These are phyloP conservation scores for Psilocybe cyanescens DNA, from an alignment of 768 basidiomycete genomes.

Conservation along the genomic window DNA sequence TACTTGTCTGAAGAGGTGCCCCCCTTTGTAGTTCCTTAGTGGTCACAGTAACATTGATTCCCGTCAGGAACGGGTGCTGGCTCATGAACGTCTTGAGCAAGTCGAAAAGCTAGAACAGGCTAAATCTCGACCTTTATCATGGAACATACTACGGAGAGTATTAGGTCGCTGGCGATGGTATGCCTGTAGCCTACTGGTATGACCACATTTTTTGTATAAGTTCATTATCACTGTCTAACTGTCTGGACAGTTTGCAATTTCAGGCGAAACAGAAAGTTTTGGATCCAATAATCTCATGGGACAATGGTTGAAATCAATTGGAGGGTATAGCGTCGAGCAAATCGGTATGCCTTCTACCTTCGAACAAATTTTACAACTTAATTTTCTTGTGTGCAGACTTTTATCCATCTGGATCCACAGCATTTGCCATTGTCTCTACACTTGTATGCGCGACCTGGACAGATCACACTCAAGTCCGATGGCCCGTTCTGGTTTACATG, in stretches of 20 bases:
- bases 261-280: slow-evolving; percentile 70
- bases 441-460: slow-evolving; percentile 68
- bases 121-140: slow-evolving; percentile 46
- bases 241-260: slow-evolving; percentile 58
- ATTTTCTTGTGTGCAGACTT: slow-evolving; percentile 20
- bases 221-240: not conserved
- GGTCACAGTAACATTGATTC: not conserved
- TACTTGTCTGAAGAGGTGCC: slow-evolving; percentile 62
- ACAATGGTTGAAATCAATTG: slow-evolving; percentile 67
- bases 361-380: not conserved
- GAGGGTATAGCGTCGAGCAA: slow-evolving; percentile 66
- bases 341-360: slow-evolving; percentile 40
- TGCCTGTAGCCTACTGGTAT: slow-evolving; percentile 64
- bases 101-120: slow-evolving; percentile 37
- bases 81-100: slow-evolving; percentile 49
- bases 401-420: slow-evolving; percentile 68
- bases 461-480: slow-evolving; percentile 57
- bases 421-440: slow-evolving; percentile 66
- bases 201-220: slow-evolving; percentile 12
- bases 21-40: not conserved
- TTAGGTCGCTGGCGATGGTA: slow-evolving; percentile 71
- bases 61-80: slow-evolving; percentile 56
- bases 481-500: slow-evolving; percentile 72
- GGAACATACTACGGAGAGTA: slow-evolving; percentile 49
- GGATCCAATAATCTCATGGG: slow-evolving; percentile 77